These are phyloP conservation scores for Beauveria varroae DNA, from an alignment of 2,329 filamentous ascomycete species.

Conservation along the genomic window DNA sequence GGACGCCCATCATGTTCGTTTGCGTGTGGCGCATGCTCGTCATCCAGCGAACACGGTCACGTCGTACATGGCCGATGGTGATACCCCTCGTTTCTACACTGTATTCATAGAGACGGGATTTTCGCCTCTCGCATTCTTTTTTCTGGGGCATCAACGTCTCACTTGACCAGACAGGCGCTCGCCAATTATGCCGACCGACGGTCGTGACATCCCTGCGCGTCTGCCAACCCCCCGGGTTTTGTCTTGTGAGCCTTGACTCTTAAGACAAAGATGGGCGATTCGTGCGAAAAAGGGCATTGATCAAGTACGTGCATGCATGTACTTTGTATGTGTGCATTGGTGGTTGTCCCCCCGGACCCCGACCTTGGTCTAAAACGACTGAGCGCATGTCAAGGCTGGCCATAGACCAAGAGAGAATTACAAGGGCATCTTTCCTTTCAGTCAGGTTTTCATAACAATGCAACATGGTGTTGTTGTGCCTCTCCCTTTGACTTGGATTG, in stretches of 20 bases:
- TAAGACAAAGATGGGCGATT: background rate
- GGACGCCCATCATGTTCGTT: background rate
- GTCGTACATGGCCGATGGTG: background rate
- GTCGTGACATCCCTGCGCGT: too few species aligned
- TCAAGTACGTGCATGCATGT: background rate
- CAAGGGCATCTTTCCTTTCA: background rate
- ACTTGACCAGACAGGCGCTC: too few species aligned
- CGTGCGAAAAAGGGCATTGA: background rate
- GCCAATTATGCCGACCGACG: too few species aligned
- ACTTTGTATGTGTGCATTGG: too few species aligned
- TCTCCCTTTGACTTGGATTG: too few species aligned
- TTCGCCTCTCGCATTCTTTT: background rate
- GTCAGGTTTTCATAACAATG: too few species aligned
- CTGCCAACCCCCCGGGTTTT: background rate
- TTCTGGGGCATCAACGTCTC: background rate
- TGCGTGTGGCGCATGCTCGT: background rate
- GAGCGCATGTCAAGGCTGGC: background rate
- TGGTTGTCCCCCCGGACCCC: background rate
- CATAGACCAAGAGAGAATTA: background rate
- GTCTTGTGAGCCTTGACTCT: background rate
- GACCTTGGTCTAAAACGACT: conserved; percentile 2
- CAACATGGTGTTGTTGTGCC: too few species aligned
- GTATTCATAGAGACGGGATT: background rate
- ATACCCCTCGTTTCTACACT: background rate
- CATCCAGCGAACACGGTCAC: background rate